These are phyloP conservation scores for Scutellaria galericulata DNA, from an alignment of 257 asterid genomes.

Conservation along the genomic window DNA sequence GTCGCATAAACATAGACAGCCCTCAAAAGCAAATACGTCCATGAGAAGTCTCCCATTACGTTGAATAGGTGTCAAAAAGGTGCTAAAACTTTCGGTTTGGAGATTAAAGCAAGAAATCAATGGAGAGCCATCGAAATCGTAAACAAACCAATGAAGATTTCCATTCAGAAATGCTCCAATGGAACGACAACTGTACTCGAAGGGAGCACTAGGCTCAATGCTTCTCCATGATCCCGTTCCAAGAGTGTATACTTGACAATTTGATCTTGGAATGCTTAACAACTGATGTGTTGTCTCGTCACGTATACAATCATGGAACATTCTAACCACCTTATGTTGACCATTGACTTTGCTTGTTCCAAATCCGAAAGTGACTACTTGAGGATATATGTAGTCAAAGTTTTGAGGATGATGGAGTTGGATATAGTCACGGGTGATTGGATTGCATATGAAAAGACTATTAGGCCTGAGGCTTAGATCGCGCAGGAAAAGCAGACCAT, in stretches of 20 bases:
- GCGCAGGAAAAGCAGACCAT: neutral
- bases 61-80: neutral
- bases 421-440: neutral
- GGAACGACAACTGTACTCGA: neutral
- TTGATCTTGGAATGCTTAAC: neutral
- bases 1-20: neutral
- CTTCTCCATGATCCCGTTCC: neutral
- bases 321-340: too few species aligned
- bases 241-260: neutral
- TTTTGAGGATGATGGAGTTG: neutral
- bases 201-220: neutral
- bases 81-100: neutral
- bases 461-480: neutral
- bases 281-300: neutral
- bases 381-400: neutral
- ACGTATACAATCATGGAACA: neutral
- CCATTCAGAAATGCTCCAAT: neutral
- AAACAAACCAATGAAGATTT: neutral
- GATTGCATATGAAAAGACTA: neutral
- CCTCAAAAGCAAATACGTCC: neutral
- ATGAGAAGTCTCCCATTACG: neutral
- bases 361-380: neutral
- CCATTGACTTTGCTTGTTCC: neutral
- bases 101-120: neutral
- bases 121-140: neutral